Conservation (phyloP, 257 asterid genomes). For the Lavandula angustifolia region DNA sequence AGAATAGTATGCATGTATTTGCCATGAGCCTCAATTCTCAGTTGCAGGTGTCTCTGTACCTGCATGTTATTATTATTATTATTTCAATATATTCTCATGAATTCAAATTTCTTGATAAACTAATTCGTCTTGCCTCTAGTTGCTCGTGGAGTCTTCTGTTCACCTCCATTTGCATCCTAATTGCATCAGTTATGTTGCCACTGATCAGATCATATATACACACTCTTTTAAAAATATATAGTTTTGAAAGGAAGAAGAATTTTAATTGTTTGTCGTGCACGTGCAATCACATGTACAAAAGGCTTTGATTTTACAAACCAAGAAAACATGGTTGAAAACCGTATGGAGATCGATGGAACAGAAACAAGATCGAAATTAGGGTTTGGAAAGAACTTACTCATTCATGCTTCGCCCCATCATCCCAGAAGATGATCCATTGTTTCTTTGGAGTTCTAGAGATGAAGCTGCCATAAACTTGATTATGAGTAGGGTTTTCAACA, state of each 20-base stretch:
- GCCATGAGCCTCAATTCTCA: conserved; percentile 96
- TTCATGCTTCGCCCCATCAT: conserved; percentile 91
- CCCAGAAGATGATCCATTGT: conserved; percentile 75
- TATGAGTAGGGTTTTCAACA: too few species aligned
- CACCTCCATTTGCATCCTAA: conserved; percentile 99
- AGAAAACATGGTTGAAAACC: neutral
- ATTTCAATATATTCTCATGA: too few species aligned
- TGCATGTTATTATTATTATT: conserved; percentile 25
- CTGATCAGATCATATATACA: conserved; percentile 29
- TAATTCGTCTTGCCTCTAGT: conserved; percentile 57
- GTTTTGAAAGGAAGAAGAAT: neutral
- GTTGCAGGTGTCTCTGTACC: conserved; percentile 98
- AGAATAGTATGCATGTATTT: conserved; percentile 96
- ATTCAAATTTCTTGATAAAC: too few species aligned
- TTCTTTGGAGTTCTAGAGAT: conserved; percentile 79
- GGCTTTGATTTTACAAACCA: neutral
- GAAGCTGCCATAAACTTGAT: conserved; percentile 50
- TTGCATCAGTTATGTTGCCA: conserved; percentile 52
- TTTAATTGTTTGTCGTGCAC: neutral
- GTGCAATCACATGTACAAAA: conserved; percentile 12
- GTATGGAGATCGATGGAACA: neutral
- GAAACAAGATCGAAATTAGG: neutral
- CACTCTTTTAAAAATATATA: neutral
- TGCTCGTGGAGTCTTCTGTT: conserved; percentile 96
- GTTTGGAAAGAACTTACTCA: conserved; percentile 56